Conservation (phyloP, 495 filamentous ascomycete species). For the Chaetomium cochliodes region DNA sequence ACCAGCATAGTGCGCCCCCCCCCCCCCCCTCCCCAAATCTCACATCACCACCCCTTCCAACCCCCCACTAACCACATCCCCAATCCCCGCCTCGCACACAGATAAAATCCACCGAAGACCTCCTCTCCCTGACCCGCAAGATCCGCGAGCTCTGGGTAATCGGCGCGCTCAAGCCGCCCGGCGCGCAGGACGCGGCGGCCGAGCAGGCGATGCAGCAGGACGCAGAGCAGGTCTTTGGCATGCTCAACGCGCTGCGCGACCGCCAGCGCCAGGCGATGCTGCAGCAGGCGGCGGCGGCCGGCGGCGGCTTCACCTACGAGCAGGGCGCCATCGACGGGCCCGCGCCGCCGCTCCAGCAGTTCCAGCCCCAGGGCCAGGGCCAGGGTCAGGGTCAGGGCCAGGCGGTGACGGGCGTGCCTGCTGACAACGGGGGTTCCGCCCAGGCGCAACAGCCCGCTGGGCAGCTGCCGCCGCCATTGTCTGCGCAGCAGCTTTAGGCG, state of each 20-base stretch:
- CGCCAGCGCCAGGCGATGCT: conserved; percentile 10
- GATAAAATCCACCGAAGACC: conserved; percentile 38
- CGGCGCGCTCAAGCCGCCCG: conserved; percentile 39
- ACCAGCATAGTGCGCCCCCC: conserved; percentile 29
- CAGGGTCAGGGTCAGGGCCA: too few species aligned
- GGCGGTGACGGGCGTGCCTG: not conserved
- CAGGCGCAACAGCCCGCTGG: not conserved
- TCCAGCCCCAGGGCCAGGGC: not conserved
- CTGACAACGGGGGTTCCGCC: too few species aligned
- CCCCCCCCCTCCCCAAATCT: too few species aligned
- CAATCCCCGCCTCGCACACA: conserved; percentile 14
- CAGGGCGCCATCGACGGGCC: not conserved
- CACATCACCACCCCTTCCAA: not conserved
- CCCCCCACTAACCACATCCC: conserved; percentile 13
- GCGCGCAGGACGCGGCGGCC: conserved; percentile 25
- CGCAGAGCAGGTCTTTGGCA: conserved; percentile 17
- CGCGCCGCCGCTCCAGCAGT: not conserved
- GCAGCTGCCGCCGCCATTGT: too few species aligned
- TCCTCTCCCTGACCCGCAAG: conserved; percentile 42
- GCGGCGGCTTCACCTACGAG: conserved; percentile 11
- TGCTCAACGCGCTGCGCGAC: conserved; percentile 19
- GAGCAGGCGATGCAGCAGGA: conserved; percentile 32
- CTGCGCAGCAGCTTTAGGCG: too few species aligned
- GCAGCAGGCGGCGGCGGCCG: not conserved
- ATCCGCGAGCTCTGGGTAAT: conserved; percentile 47